Evolutionary conservation across 139 green algal genomes (phyloP).

Genomic region (Chlamydomonas asymmetrica): DNA sequence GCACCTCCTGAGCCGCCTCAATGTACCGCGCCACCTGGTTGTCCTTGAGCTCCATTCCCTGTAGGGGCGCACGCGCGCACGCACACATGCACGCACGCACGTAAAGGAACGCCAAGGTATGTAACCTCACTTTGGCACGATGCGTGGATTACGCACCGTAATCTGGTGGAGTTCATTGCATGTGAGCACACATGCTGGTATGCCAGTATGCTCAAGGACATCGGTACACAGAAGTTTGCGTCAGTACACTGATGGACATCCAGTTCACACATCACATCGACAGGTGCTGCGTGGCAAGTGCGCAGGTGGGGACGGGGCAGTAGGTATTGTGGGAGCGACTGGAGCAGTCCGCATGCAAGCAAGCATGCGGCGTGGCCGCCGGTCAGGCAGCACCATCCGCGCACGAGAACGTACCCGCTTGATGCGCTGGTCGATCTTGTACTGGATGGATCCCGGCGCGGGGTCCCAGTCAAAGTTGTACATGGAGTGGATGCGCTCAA

Average conservation of each 20-base stretch:
- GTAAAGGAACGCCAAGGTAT: too few relatives aligned
- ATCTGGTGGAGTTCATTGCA: too few relatives aligned
- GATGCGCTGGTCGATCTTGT: conserved; percentile 55
- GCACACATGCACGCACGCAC: too few relatives aligned
- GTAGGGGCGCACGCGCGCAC: too few relatives aligned
- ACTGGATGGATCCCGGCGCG: conserved; percentile 66
- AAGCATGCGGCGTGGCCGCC: not conserved
- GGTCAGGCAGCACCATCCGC: not conserved
- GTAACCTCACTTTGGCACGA: too few relatives aligned
- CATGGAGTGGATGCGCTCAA: conserved; percentile 47
- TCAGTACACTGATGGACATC: not conserved
- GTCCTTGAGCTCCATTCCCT: conserved; percentile 57
- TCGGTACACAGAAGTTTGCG: too few relatives aligned
- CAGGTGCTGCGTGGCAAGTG: not conserved
- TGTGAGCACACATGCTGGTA: too few relatives aligned
- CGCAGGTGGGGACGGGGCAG: too few relatives aligned
- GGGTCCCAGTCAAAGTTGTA: conserved; percentile 84
- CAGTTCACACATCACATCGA: not conserved
- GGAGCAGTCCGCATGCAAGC: not conserved
- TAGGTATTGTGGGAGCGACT: too few relatives aligned
- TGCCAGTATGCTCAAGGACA: too few relatives aligned
- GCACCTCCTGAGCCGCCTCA: conserved; percentile 26
- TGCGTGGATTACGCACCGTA: too few relatives aligned
- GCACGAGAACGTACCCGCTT: conserved; percentile 20
- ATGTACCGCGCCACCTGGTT: conserved; percentile 50